phyloP scores from a whole-genome alignment of 2,329 filamentous ascomycete species.

The Podosphaera aphanis region DNA sequence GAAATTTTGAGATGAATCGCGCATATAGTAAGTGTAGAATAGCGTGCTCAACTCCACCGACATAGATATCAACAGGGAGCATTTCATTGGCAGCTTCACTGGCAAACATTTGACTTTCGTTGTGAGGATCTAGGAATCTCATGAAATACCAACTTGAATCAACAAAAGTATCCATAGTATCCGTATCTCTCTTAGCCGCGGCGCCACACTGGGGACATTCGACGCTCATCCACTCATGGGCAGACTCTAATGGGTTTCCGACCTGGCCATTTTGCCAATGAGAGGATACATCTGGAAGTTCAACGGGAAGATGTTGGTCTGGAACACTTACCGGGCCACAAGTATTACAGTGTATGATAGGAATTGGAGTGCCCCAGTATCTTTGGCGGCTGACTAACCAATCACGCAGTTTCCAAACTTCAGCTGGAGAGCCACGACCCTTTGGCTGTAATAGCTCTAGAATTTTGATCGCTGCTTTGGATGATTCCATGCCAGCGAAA shows the following conservation, averaged over 20 bases:
- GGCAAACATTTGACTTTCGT: conserved; percentile 36
- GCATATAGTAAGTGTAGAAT: conserved; percentile 77
- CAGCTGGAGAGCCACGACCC: conserved; percentile 34
- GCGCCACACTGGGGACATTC: conserved; percentile 50
- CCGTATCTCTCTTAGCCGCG: conserved; percentile 58
- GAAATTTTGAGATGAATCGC: conserved; percentile 74
- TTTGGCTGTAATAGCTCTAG: conserved; percentile 28
- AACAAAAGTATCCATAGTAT: conserved; percentile 93
- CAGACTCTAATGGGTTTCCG: conserved; percentile 55
- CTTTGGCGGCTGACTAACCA: conserved; percentile 84
- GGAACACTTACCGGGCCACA: conserved; percentile 68
- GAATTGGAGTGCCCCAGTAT: conserved; percentile 81
- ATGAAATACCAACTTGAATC: conserved; percentile 90
- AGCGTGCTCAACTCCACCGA: conserved; percentile 76
- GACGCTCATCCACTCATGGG: conserved; percentile 50
- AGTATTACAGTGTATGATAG: conserved; percentile 55
- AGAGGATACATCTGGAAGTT: conserved; percentile 43
- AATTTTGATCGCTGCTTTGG: conserved; percentile 36
- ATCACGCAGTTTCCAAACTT: conserved; percentile 63
- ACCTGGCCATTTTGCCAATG: conserved; percentile 45
- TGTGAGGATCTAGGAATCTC: conserved; percentile 51
- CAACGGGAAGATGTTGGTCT: conserved; percentile 50
- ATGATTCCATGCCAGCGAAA: conserved; percentile 39
- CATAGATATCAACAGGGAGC: conserved; percentile 67
- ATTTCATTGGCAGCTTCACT: conserved; percentile 28